These are phyloP conservation scores for Cytospora piceicola DNA, from an alignment of 2,329 filamentous ascomycete genomes.

Conservation along the genomic window DNA sequence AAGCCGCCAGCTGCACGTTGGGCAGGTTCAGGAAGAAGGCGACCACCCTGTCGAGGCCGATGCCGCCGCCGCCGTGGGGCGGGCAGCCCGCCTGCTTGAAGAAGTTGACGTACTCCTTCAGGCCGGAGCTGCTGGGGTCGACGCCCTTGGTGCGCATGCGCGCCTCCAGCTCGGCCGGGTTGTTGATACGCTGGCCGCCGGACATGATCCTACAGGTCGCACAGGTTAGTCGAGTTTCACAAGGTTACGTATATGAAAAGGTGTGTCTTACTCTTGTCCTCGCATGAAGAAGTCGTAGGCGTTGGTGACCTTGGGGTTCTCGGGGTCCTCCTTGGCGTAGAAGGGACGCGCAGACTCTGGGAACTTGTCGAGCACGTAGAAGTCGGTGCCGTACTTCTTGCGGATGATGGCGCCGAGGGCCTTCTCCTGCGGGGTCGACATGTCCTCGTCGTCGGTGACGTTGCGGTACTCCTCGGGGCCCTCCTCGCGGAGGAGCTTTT, in stretches of 20 bases:
- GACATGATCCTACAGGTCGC: slow-evolving; percentile 75
- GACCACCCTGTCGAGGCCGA: slow-evolving; percentile 86
- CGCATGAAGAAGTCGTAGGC: slow-evolving; percentile 86
- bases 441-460: slow-evolving; percentile 76
- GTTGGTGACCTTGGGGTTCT: slow-evolving; percentile 67
- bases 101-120: slow-evolving; percentile 87
- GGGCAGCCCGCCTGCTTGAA: slow-evolving; percentile 82
- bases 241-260: no score
- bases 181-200: slow-evolving; percentile 89
- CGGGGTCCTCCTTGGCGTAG: slow-evolving; percentile 82
- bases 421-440: slow-evolving; percentile 82
- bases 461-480: slow-evolving; percentile 69
- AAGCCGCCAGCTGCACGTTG: slow-evolving; percentile 61
- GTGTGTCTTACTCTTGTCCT: slow-evolving; percentile 46
- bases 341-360: slow-evolving; percentile 86
- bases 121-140: slow-evolving; percentile 72
- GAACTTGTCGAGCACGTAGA: slow-evolving; percentile 97
- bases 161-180: slow-evolving; percentile 73
- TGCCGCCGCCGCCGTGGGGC: slow-evolving; percentile 88
- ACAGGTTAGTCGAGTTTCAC: no score
- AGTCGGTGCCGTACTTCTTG: slow-evolving; percentile 90
- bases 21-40: slow-evolving; percentile 64
- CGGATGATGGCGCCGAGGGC: slow-evolving; percentile 86
- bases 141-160: slow-evolving; percentile 81
- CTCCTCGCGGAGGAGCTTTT: slow-evolving; percentile 76